Conservation (phyloP, 2,329 filamentous ascomycete genomes). For the Passalora sequoiae region DNA sequence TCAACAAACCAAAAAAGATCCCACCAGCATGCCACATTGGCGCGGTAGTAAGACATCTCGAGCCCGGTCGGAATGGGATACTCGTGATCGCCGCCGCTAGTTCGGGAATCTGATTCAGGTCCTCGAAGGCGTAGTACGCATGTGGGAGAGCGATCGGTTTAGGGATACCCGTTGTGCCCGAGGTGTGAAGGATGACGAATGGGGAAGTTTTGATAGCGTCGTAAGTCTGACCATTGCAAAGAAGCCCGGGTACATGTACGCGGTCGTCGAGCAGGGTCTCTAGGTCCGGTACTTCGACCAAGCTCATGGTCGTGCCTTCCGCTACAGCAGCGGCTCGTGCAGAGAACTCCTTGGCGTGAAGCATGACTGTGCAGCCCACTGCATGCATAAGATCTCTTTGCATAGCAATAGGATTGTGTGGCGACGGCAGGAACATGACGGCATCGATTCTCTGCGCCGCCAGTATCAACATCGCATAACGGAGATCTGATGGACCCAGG, state of each 20-base stretch:
- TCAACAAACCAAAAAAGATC: conserved; percentile 7
- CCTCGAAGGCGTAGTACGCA: conserved; percentile 9
- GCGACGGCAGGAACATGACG: conserved; percentile 4
- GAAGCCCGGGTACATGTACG: neutral
- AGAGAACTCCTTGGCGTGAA: neutral
- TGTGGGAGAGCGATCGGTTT: conserved; percentile 15
- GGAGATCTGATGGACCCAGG: conserved; percentile 7
- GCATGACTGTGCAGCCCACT: neutral
- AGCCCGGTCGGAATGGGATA: neutral
- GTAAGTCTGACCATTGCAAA: neutral
- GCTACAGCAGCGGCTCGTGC: neutral
- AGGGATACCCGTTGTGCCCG: conserved; percentile 15
- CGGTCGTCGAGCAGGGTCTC: conserved; percentile 9
- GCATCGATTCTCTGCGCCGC: conserved; percentile 1
- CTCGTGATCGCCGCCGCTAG: neutral
- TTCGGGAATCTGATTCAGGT: neutral
- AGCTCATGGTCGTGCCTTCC: conserved; percentile 1
- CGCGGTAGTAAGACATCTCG: neutral
- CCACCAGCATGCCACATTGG: conserved; percentile 9
- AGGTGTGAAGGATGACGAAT: conserved; percentile 14
- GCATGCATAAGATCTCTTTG: conserved; percentile 1
- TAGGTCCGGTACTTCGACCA: conserved; percentile 6
- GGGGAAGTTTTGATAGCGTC: conserved; percentile 5
- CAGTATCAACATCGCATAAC: conserved; percentile 3
- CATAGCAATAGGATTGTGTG: neutral